Conservation (phyloP, 805 yeast genomes). For the Candida orba region DNA sequence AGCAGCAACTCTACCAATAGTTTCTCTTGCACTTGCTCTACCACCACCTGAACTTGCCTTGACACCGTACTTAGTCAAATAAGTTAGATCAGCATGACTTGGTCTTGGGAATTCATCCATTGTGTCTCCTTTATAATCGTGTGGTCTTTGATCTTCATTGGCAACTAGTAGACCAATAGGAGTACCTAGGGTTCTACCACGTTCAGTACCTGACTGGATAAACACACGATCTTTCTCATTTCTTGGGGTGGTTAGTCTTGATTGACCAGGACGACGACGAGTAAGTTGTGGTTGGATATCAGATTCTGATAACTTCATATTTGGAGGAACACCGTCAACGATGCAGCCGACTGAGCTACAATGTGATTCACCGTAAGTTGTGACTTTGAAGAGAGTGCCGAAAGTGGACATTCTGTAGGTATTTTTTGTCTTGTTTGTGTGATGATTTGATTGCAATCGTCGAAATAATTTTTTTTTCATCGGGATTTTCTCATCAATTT, state of each 20-base stretch:
- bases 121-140: conserved; percentile 83
- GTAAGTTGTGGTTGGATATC: conserved; percentile 95
- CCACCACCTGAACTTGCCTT: conserved; percentile 98
- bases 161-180: conserved; percentile 91
- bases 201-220: conserved; percentile 92
- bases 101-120: conserved; percentile 90
- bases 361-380: conserved; percentile 98
- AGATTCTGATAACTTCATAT: conserved; percentile 65
- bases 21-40: conserved; percentile 93
- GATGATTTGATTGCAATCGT: no score
- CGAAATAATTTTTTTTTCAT: conserved; percentile 1
- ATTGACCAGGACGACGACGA: conserved; percentile 97
- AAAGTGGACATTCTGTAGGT: conserved; percentile 67
- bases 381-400: conserved; percentile 60
- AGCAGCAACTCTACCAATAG: conserved; percentile 98
- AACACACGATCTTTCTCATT: conserved; percentile 90
- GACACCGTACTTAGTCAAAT: conserved; percentile 80
- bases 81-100: conserved; percentile 95
- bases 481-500: background rate
- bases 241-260: conserved; percentile 87
- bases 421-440: no score
- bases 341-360: conserved; percentile 97
- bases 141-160: conserved; percentile 95
- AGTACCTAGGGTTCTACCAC: conserved; percentile 85
- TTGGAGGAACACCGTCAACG: conserved; percentile 98